A percentile compares a stretch with the other conserved stretches of the same genome.
These are phyloP conservation scores for Arthrobotrys entomopaga DNA, from an alignment of 2,329 filamentous ascomycete species.

Conservation along the genomic window DNA sequence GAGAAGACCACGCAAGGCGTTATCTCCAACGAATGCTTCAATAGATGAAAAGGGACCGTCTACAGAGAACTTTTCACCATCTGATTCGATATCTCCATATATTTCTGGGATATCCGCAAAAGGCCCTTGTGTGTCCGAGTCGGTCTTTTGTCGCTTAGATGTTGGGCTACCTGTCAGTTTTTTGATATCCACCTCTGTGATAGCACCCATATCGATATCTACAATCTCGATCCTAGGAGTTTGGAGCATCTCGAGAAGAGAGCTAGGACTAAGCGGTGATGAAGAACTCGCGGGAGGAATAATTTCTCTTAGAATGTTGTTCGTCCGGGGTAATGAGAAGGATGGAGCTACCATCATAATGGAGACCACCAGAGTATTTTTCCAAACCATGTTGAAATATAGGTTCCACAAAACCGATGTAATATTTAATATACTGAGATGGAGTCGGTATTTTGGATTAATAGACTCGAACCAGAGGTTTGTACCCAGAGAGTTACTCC, in stretches of 20 bases:
- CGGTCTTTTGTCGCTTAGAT: slow-evolving; percentile 15
- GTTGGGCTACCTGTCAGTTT: background rate
- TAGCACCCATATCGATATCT: slow-evolving; percentile 24
- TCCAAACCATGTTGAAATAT: slow-evolving; percentile 25
- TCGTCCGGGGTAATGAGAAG: slow-evolving; percentile 17
- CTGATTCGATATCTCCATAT: slow-evolving; percentile 23
- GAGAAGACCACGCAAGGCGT: slow-evolving; percentile 34
- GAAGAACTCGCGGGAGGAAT: background rate
- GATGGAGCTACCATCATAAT: slow-evolving; percentile 20
- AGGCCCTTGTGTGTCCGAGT: slow-evolving; percentile 30
- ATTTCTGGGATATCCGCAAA: slow-evolving; percentile 38
- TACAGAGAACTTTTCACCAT: slow-evolving; percentile 35
- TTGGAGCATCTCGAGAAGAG: slow-evolving; percentile 13
- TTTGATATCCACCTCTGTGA: slow-evolving; percentile 19
- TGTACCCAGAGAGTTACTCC: background rate
- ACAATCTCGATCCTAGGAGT: slow-evolving; percentile 32
- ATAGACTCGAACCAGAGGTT: too few relatives aligned
- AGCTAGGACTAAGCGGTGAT: background rate
- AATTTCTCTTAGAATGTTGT: background rate
- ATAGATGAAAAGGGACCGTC: slow-evolving; percentile 42
- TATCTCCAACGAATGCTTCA: slow-evolving; percentile 40
- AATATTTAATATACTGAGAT: background rate
- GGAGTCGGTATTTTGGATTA: background rate
- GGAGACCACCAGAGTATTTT: slow-evolving; percentile 6
- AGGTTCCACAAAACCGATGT: background rate